Percentiles rank a stretch among this genome's conserved stretches.
phyloP scores from a whole-genome alignment of 2,329 filamentous ascomycete species.

The Pyricularia sp. region DNA sequence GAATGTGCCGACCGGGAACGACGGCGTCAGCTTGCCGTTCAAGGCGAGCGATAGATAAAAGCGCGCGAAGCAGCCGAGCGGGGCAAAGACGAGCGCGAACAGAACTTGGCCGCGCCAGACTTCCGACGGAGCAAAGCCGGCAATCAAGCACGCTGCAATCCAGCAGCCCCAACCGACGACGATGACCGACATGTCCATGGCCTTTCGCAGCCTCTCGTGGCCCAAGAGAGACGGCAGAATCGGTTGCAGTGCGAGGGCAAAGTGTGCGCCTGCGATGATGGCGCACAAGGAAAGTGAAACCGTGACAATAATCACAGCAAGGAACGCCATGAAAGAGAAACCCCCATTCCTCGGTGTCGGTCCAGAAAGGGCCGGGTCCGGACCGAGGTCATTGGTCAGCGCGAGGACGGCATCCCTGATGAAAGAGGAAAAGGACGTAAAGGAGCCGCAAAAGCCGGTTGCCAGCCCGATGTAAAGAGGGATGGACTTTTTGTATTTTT shows the following conservation, averaged over 20 bases:
- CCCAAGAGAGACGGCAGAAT: conserved; percentile 42
- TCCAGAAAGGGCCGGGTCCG: conserved; percentile 24
- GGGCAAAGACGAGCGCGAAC: conserved; percentile 73
- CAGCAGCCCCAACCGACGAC: conserved; percentile 61
- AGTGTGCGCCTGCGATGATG: conserved; percentile 59
- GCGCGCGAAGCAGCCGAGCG: conserved; percentile 60
- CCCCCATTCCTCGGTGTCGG: conserved; percentile 43
- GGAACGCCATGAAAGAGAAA: conserved; percentile 69
- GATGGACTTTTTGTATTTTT: conserved; percentile 66
- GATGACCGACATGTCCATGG: conserved; percentile 51
- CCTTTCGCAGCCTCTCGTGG: conserved; percentile 27
- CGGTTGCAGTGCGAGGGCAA: conserved; percentile 49
- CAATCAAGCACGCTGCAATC: conserved; percentile 62
- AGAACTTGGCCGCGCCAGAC: conserved; percentile 50
- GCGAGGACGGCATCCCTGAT: conserved; percentile 55
- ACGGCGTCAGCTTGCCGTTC: conserved; percentile 46
- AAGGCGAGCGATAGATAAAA: conserved; percentile 60
- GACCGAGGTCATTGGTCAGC: conserved; percentile 58
- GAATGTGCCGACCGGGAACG: conserved; percentile 81
- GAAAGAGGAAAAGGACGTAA: conserved; percentile 59
- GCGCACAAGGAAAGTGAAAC: conserved; percentile 56
- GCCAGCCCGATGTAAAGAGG: conserved; percentile 62
- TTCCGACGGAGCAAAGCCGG: conserved; percentile 52
- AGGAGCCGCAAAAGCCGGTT: conserved; percentile 59
- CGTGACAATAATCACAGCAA: conserved; percentile 63